Base-by-base conservation (phyloP, 768 basidiomycete genomes). In the Hebeloma cylindrosporum region DNA sequence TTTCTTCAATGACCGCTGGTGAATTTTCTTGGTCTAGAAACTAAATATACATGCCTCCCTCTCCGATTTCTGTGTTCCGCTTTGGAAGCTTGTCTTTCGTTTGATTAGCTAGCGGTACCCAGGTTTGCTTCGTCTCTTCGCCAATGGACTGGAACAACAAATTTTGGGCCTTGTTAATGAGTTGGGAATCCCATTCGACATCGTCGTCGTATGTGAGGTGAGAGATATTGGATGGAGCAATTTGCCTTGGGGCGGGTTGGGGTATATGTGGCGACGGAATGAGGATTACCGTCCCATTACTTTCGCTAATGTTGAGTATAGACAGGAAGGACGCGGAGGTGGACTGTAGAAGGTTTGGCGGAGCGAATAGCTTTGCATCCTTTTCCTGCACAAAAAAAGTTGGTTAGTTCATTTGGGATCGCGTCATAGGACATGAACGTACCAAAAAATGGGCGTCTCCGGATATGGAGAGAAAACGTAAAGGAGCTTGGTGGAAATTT, bases 291-390 rank as follows among this genome's bases (percentile, higher is more conserved):
- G 65, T 65, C 3, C 62, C 64, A 7, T 3, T 28, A 9, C 26
- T 21, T 30, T 29, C 27, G 16, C 2, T 35, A 31, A 60, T 47
- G 42, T 50, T 55, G 7, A 69, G 57, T 31, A 72, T 57, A 10
- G 73, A 65, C 43, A 83, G 57, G 47, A 83, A 67, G 2, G 81
- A 69, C 4, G 82, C 79, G 0, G 79, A 73, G 1, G 77, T 73
- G 4, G 73, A 71, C 48, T 73, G 75, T 33, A 82, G 56, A 25
- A 84, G 66, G 50, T 83, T 83, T 11, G 82, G 82, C 3, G 81
- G 75, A 2, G 68, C 55, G 41, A 81, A 81, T 1, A 58, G 59
- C 38, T 70, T 52, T 0, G 69, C 62, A 14, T 61, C 53, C 3
- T 58, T 48, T 45, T 61, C 59, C 74, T 78, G 23, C 7, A 30